Evolutionary conservation across 306 rosid species (phyloP).

Genomic region (Quillaja saponaria): DNA sequence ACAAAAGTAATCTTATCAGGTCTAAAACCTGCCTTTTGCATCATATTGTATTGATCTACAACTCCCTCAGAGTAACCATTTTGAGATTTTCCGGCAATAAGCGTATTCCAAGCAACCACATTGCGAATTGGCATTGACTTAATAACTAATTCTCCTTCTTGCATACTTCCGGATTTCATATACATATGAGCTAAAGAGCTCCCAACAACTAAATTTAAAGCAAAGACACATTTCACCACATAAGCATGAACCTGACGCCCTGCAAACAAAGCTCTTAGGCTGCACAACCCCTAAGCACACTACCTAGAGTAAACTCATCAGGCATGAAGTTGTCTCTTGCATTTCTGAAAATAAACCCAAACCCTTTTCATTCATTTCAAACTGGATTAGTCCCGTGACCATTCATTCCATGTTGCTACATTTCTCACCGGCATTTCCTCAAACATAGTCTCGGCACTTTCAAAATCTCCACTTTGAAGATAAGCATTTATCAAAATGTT

Average conservation of each 20-base stretch:
- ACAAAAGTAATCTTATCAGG: constrained; percentile 83
- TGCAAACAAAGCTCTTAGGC: constrained; percentile 49
- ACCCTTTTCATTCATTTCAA: constrained; percentile 64
- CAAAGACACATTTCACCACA: constrained; percentile 73
- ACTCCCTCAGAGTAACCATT: constrained; percentile 61
- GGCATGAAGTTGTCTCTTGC: constrained; percentile 64
- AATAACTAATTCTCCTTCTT: constrained; percentile 68
- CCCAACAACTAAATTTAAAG: constrained; percentile 67
- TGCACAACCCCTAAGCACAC: constrained; percentile 90
- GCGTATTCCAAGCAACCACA: constrained; percentile 94
- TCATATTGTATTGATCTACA: constrained; percentile 62
- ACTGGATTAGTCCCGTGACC: constrained; percentile 68
- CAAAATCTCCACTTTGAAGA: constrained; percentile 51
- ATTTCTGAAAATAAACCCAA: constrained; percentile 54
- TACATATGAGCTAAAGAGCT: constrained; percentile 92
- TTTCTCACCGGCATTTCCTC: constrained; percentile 82
- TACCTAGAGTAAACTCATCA: constrained; percentile 77
- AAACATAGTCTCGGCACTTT: constrained; percentile 60
- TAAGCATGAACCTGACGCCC: constrained; percentile 79
- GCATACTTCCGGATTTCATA: constrained; percentile 77
- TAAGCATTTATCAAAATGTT: constrained; percentile 73
- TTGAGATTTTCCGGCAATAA: constrained; percentile 86
- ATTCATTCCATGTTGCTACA: constrained; percentile 81
- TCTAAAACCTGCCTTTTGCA: constrained; percentile 67
- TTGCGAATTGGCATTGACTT: constrained; percentile 61